Evolutionary conservation across 495 filamentous ascomycete genomes (phyloP).

Genomic region (Amniculicola lignicola): DNA sequence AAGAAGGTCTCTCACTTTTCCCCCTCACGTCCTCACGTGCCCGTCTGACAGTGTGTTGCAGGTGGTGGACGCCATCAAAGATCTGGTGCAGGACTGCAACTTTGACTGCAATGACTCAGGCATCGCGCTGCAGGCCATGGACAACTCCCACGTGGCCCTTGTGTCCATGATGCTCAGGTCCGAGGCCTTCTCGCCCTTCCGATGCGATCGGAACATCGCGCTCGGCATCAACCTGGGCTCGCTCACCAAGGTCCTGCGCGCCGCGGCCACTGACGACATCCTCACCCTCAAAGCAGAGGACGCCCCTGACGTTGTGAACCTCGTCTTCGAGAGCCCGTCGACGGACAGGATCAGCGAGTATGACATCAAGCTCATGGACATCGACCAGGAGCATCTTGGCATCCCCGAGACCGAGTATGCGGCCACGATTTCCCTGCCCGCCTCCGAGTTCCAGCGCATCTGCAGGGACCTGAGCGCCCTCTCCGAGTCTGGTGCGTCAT

Average conservation of each 20-base stretch:
- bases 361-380: conserved; percentile 99
- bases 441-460: conserved; percentile 88
- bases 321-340: conserved; percentile 89
- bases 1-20: conserved; percentile 71
- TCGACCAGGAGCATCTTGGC: conserved; percentile 98
- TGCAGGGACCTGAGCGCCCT: conserved; percentile 85
- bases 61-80: conserved; percentile 99
- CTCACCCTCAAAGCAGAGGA: conserved; percentile 97
- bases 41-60: conserved; percentile 39
- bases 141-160: conserved; percentile 98
- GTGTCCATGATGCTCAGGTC: conserved; percentile 98
- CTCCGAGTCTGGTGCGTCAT: conserved; percentile 79
- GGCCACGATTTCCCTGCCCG: conserved; percentile 85
- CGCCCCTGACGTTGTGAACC: conserved; percentile 88
- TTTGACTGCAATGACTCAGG: conserved; percentile 99
- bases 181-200: conserved; percentile 92
- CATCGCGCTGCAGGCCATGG: conserved; percentile 98
- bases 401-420: conserved; percentile 98
- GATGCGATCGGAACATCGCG: conserved; percentile 97
- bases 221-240: conserved; percentile 96
- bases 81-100: conserved; percentile 99
- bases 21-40: conserved; percentile 16
- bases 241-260: conserved; percentile 94
- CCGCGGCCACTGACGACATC: conserved; percentile 91
- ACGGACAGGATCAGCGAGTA: conserved; percentile 94